A percentile compares a stretch with the other conserved stretches of the same genome.
phyloP scores from a whole-genome alignment of 805 yeast species.

The Cyberlindnera xishuangbannaensis region DNA sequence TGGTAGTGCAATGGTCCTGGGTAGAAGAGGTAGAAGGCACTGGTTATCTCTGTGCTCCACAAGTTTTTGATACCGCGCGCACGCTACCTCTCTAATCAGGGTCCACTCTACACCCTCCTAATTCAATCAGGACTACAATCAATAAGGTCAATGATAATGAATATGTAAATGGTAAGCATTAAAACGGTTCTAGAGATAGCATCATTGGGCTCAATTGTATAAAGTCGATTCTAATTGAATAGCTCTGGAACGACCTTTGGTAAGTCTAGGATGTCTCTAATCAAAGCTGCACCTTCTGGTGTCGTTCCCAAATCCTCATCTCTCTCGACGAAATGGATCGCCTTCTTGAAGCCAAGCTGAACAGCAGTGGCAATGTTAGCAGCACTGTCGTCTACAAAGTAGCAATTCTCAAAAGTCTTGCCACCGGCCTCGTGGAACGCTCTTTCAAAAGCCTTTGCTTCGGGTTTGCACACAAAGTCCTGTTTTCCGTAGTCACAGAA shows the following conservation, averaged over 20 bases:
- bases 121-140: no score
- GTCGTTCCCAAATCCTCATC: constrained; percentile 40
- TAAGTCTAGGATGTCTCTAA: constrained; percentile 54
- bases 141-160: no score
- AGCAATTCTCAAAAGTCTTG: constrained; percentile 41
- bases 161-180: no score
- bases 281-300: constrained; percentile 42
- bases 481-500: constrained; percentile 73
- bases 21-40: no score
- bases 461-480: constrained; percentile 86
- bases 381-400: constrained; percentile 85
- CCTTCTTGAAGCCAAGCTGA: constrained; percentile 63
- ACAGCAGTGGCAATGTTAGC: constrained; percentile 72
- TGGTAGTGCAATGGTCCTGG: no score
- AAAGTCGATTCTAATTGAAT: constrained; percentile 8
- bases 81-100: no score
- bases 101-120: no score
- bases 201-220: no score
- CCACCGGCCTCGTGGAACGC: constrained; percentile 65
- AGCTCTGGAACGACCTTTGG: constrained; percentile 23
- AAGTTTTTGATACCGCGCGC: no score
- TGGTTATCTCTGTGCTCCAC: no score
- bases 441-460: constrained; percentile 55
- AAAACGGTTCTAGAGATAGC: no score
- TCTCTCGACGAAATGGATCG: constrained; percentile 71